Evolutionary conservation across 164 flowering plant genomes (phyloP).

Genomic region (Umbilicus rupestris): DNA sequence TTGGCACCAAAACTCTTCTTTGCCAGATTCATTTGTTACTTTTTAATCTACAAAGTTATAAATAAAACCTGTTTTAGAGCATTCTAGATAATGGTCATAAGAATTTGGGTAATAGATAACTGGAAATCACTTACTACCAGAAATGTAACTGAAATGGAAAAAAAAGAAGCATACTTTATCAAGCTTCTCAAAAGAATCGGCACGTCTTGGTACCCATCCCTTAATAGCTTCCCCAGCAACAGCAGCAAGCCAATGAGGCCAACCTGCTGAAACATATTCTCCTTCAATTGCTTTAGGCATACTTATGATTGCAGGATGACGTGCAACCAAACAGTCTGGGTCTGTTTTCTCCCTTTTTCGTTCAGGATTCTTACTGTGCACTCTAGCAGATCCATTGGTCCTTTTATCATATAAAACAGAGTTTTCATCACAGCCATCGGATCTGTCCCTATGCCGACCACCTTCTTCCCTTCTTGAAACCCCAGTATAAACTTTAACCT

Average conservation of each 20-base stretch:
- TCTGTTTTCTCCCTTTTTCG: constrained; percentile 59
- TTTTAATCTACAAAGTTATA: no score
- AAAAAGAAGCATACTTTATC: constrained; percentile 57
- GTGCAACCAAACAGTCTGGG: constrained; percentile 25
- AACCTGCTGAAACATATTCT: constrained; percentile 93
- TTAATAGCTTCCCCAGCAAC: constrained; percentile 94
- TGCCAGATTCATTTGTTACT: no score
- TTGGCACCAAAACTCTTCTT: no score
- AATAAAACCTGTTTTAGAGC: no score
- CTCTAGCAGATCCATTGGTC: background rate
- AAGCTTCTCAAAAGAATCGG: constrained; percentile 89
- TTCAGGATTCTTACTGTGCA: constrained; percentile 16
- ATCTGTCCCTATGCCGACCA: background rate
- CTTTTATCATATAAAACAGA: constrained; percentile 9
- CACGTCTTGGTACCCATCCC: constrained; percentile 95
- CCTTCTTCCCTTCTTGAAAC: background rate
- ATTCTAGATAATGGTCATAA: no score
- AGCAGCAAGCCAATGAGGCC: constrained; percentile 93
- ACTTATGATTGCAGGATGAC: constrained; percentile 34
- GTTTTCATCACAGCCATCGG: background rate
- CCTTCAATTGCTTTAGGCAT: constrained; percentile 64
- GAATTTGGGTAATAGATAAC: no score
- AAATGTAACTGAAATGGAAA: background rate
- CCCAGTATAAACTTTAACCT: background rate
- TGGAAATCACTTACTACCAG: background rate